Evolutionary conservation across 768 basidiomycete genomes (phyloP), one percentile per base, ranked within the genome.

Genomic region (Tremella yokohamensis): DNA sequence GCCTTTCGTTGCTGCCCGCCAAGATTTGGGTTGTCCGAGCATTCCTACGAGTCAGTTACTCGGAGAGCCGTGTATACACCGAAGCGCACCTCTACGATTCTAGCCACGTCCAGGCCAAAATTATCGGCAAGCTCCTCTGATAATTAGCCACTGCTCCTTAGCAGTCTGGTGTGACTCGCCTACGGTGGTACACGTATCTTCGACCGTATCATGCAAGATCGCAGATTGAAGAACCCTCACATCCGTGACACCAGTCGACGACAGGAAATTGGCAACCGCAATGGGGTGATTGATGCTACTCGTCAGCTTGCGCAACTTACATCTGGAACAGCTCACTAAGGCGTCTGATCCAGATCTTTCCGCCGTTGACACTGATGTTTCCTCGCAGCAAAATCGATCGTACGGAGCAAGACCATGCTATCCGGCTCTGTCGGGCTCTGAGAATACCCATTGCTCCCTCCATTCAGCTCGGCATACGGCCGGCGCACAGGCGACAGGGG

Each of bases 191-290:
- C 74, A 68, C 12, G 77, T 78, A 49, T 78, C 77, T 54, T 78
- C 77, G 13, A 78, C 68, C 3, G 74, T 74, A 56, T 78, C 77
- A 51, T 78, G 77, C 37, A 76, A 47, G 3, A 77, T 58, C 0
- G 77, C 77, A 0, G 77, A 76, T 50, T 75, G 70, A 0, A 78
- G 47, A 0, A 74, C 70, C n/a, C 62, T 51, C 18, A 76, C 59
- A 54, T 74, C 66, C 3, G 64, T 68, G 16, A 74, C 61, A 19
- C 75, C 75, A 9, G 73, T 71, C 7, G 67, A 64, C 7, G 73
- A 68, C 9, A 76, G 65, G 49, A 70, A 68, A 52, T 73, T 73
- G 12, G 75, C 69, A 2, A 74, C 73, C 1, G 68, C 73, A n/a
- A 76, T 66, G 2, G 74, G 74, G 54, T 76, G 74, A 44, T 76